Evolutionary conservation across 1,284 basidiomycete species (phyloP).

Genomic region (Leccinum solheimii): DNA sequence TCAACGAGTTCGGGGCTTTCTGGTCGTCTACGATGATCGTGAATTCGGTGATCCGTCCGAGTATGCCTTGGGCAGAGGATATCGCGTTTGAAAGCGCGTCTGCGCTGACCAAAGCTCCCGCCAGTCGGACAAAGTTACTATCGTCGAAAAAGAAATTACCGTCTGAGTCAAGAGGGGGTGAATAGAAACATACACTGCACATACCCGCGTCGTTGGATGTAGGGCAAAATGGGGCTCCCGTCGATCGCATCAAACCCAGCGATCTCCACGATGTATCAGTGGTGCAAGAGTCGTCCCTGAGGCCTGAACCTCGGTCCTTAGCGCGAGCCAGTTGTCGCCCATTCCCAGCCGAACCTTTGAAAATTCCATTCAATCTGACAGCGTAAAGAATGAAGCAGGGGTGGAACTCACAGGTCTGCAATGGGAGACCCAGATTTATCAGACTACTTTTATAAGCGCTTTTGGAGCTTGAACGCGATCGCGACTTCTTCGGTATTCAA

Average conservation of each 20-base stretch:
- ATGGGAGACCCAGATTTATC: background rate
- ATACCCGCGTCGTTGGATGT: slow-evolving; percentile 24
- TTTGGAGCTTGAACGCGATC: no score
- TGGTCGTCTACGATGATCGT: no score
- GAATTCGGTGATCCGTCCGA: no score
- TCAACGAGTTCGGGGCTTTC: no score
- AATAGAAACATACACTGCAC: background rate
- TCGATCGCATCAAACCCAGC: slow-evolving; percentile 22
- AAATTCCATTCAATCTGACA: background rate
- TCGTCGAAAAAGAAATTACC: no score
- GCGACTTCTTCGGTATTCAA: no score
- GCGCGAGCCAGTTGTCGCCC: background rate
- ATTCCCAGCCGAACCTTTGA: background rate
- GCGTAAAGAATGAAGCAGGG: background rate
- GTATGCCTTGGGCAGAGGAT: no score
- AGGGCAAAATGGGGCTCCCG: slow-evolving; percentile 23
- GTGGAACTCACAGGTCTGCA: background rate
- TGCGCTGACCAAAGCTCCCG: no score
- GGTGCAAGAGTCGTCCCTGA: no score
- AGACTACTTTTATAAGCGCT: background rate
- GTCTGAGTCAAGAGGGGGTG: no score
- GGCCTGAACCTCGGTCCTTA: background rate
- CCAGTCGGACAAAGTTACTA: no score
- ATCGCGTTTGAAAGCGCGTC: no score
- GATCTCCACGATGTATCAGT: slow-evolving; percentile 19